These are phyloP conservation scores for Chlamydomonas eustigma DNA, from an alignment of 139 green algal genomes.

Conservation along the genomic window DNA sequence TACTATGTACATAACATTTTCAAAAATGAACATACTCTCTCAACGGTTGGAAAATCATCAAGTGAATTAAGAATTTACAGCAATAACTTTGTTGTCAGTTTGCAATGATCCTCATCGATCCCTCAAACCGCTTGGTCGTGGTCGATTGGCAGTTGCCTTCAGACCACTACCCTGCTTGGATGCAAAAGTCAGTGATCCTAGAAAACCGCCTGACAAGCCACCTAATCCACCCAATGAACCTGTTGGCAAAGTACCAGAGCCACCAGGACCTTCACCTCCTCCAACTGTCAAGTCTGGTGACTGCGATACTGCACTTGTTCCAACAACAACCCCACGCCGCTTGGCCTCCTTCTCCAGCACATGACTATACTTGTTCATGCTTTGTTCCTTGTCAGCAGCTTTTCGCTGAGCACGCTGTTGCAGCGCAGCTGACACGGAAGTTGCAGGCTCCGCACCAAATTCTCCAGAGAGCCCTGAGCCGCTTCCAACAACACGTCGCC, in stretches of 20 bases:
- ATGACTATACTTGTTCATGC: background rate
- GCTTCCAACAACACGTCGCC: no score
- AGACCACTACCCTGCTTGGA: background rate
- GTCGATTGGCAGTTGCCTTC: no score
- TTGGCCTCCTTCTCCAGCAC: constrained; percentile 24
- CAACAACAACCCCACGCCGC: background rate
- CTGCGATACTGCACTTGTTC: no score
- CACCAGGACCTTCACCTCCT: background rate
- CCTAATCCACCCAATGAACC: background rate
- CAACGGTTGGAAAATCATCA: no score
- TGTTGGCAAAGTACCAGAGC: background rate
- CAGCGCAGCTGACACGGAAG: constrained; percentile 9
- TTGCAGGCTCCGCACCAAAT: background rate
- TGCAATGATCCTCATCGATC: no score
- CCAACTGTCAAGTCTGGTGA: background rate
- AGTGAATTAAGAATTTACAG: no score
- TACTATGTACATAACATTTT: no score
- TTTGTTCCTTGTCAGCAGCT: constrained; percentile 3
- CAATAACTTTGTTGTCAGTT: no score
- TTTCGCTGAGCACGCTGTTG: background rate
- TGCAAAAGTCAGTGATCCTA: constrained; percentile 1
- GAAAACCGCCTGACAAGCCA: background rate
- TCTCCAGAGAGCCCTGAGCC: no score
- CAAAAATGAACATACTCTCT: no score
- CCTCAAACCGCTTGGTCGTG: no score